Evolutionary conservation across 2,329 filamentous ascomycete genomes (phyloP).

Genomic region (Penicillium hordei): DNA sequence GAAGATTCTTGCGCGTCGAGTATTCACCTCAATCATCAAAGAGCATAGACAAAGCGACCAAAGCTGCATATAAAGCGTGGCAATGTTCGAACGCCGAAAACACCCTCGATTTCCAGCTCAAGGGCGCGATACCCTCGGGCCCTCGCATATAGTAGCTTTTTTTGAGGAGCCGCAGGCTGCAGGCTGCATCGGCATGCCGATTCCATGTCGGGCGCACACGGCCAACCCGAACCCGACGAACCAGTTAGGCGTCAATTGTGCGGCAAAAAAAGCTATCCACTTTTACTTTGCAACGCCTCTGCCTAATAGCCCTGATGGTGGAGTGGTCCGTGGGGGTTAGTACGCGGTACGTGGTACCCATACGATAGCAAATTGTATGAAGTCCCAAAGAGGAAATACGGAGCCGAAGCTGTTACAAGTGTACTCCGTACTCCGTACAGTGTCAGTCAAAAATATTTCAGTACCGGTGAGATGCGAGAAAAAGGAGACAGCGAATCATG

Average conservation of each 20-base stretch:
- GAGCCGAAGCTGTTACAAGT: neutral
- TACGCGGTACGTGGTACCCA: neutral
- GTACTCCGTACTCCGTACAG: neutral
- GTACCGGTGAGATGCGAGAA: constrained; percentile 19
- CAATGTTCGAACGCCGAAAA: neutral
- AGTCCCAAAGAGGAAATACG: constrained; percentile 4
- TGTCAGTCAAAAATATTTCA: constrained; percentile 4
- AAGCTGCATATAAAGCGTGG: neutral
- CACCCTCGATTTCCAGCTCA: neutral
- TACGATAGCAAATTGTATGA: neutral
- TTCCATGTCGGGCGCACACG: constrained; percentile 7
- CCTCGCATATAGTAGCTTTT: neutral
- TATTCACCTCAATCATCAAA: neutral
- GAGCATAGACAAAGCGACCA: neutral
- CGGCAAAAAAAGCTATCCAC: neutral
- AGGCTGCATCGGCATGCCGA: constrained; percentile 10
- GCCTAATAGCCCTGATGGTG: neutral
- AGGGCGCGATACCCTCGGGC: neutral
- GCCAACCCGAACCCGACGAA: neutral
- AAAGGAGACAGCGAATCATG: constrained; percentile 15
- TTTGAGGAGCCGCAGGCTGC: neutral
- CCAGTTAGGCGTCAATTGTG: constrained; percentile 9
- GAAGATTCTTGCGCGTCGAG: neutral
- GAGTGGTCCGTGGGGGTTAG: constrained; percentile 7
- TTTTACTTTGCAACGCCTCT: neutral